phyloP scores from a whole-genome alignment of 106 monocot species.

The Dendrobium officinale region DNA sequence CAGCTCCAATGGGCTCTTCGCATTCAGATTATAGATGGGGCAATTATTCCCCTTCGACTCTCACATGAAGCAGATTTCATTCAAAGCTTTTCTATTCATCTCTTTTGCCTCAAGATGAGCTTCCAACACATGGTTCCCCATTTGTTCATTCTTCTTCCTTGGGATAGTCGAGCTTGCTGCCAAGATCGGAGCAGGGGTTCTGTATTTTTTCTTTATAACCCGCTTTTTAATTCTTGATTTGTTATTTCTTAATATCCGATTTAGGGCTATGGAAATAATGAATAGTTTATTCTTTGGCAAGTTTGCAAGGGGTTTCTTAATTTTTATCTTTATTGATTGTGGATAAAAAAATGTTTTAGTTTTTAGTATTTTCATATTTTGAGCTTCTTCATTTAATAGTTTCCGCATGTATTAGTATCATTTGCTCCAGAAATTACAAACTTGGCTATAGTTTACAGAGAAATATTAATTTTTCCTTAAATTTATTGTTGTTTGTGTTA shows the following conservation, averaged over 20 bases:
- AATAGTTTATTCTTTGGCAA: background rate
- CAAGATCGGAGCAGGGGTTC: slow-evolving; percentile 76
- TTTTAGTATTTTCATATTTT: background rate
- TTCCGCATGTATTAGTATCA: background rate
- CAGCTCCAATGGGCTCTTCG: too few relatives aligned
- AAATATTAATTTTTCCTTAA: too few relatives aligned
- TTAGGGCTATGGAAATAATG: background rate
- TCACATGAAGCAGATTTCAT: too few relatives aligned
- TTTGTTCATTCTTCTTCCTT: slow-evolving; percentile 27
- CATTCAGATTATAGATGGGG: too few relatives aligned
- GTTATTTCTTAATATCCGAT: background rate
- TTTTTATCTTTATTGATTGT: background rate
- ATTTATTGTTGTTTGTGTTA: too few relatives aligned
- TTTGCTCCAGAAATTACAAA: background rate
- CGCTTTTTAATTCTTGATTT: background rate
- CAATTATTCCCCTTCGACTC: too few relatives aligned
- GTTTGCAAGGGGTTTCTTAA: background rate
- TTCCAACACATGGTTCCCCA: too few relatives aligned
- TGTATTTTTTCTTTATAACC: background rate
- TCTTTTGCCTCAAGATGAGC: too few relatives aligned
- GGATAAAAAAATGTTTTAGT: background rate
- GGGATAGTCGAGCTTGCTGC: slow-evolving; percentile 73
- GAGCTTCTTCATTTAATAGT: slow-evolving; percentile 1
- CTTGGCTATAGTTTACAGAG: too few relatives aligned
- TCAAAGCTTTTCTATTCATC: too few relatives aligned